Percentiles rank a stretch among this genome's conserved stretches.
phyloP scores from a whole-genome alignment of 1,284 basidiomycete genomes.

The Vanrija sp. region DNA sequence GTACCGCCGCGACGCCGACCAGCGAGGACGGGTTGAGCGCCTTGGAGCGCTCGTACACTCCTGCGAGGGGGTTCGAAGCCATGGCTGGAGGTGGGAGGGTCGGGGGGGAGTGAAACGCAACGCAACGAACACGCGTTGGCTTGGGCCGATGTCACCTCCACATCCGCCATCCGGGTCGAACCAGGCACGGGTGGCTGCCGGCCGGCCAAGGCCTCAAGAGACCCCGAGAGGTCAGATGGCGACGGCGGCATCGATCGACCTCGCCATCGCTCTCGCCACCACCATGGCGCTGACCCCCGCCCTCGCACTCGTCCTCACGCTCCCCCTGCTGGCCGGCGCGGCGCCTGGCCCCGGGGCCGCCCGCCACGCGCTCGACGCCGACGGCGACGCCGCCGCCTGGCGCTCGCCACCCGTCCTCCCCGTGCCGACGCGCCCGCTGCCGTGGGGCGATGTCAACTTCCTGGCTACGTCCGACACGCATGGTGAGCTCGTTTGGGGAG shows the following conservation, averaged over 20 bases:
- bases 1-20: conserved; percentile 25
- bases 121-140: too few species aligned
- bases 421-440: conserved; percentile 33
- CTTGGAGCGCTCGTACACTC: conserved; percentile 23
- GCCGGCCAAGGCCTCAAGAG: too few species aligned
- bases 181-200: too few species aligned
- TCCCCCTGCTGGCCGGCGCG: not conserved
- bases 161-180: too few species aligned
- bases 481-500: conserved; percentile 24
- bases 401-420: conserved; percentile 22
- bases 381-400: not conserved
- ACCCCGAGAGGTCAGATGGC: too few species aligned
- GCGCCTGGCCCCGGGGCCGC: not conserved
- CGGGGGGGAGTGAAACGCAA: not conserved
- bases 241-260: too few species aligned
- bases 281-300: not conserved
- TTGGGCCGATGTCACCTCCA: too few species aligned
- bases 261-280: not conserved
- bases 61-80: conserved; percentile 9
- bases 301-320: not conserved
- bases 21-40: conserved; percentile 32
- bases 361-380: not conserved
- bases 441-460: conserved; percentile 49
- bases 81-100: not conserved
- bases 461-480: conserved; percentile 47